Evolutionary conservation across 1,284 basidiomycete species (phyloP).

Genomic region (Trichosporon coremiiforme): DNA sequence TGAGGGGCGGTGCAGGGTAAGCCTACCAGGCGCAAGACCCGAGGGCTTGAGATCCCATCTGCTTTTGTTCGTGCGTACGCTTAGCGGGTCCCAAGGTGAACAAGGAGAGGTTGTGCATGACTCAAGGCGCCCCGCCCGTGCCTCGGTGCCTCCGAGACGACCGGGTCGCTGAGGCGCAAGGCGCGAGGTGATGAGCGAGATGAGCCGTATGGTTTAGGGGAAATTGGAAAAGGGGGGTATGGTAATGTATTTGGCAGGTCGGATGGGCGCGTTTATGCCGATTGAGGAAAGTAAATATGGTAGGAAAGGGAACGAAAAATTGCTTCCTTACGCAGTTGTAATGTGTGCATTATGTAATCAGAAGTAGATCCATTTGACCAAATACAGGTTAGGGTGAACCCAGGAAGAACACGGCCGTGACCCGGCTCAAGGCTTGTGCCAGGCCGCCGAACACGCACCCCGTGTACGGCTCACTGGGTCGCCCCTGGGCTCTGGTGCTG

Average conservation of each 20-base stretch:
- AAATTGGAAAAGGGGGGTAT: not conserved
- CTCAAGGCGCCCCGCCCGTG: not conserved
- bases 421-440: not conserved
- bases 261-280: not conserved
- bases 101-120: not conserved
- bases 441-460: not conserved
- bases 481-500: not conserved
- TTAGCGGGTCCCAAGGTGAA: not conserved
- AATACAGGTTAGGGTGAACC: not conserved
- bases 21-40: not conserved
- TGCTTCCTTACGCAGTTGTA: constrained; percentile 10
- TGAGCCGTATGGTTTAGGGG: not conserved
- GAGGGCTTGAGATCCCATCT: not conserved
- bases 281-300: constrained; percentile 6
- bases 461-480: not conserved
- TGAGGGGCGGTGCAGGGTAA: constrained; percentile 2
- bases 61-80: constrained; percentile 2
- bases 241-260: not conserved
- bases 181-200: constrained; percentile 4
- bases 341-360: constrained; percentile 6
- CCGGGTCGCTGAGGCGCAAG: not conserved
- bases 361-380: not conserved
- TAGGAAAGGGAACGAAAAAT: constrained; percentile 2
- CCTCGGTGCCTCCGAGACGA: constrained; percentile 14
- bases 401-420: constrained; percentile 3